These are phyloP conservation scores for Naegleria gruberi DNA, from an alignment of 208 protist species.

Conservation along the genomic window DNA sequence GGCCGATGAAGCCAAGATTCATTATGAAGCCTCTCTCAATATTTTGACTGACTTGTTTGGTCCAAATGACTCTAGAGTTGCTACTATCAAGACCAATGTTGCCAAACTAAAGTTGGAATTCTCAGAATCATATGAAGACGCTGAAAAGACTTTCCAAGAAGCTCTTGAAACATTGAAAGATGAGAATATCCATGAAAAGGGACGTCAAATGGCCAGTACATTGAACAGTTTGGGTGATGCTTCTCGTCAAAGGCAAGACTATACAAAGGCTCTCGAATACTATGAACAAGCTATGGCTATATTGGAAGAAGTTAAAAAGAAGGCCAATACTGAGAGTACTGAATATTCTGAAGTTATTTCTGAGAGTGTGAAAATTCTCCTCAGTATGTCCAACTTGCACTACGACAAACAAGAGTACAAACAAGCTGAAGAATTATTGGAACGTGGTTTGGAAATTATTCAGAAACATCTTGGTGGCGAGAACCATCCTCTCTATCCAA, in stretches of 20 bases:
- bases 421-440: not conserved
- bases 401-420: not conserved
- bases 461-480: not conserved
- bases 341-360: not conserved
- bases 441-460: not conserved
- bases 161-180: not conserved
- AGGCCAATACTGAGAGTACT: not conserved
- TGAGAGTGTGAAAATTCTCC: not conserved
- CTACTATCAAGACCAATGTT: not conserved
- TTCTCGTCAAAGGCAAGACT: not conserved
- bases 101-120: not conserved
- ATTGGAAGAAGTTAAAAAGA: not conserved
- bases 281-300: constrained; percentile 8
- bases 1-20: not conserved
- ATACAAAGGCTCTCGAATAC: not conserved
- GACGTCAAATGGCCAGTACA: not conserved
- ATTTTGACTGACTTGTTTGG: not conserved
- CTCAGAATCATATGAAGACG: not conserved
- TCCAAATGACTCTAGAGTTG: not conserved
- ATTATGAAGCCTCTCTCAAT: not conserved
- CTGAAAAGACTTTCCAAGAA: not conserved
- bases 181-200: not conserved
- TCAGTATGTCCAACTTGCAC: not conserved
- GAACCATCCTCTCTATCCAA: not conserved
- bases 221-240: not conserved